Evolutionary conservation across 2,329 filamentous ascomycete species (phyloP), one percentile per base, ranked within the genome.

Genomic region (Dactylellina sp.): DNA sequence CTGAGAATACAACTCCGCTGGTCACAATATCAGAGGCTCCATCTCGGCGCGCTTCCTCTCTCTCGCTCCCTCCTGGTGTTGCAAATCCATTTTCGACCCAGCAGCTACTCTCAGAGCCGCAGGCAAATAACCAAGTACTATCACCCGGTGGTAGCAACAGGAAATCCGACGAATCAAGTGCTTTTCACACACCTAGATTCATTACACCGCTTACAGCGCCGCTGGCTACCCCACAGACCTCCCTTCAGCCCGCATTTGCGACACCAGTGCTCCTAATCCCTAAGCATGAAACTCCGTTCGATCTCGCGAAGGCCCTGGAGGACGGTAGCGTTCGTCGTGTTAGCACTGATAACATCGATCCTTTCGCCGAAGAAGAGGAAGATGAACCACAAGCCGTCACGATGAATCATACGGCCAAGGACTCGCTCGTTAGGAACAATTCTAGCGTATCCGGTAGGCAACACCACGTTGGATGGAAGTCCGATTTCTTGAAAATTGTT

Each of bases 401-500:
- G 20, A 62, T 42, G 37, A 42, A 16, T 1, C 37, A 40, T 14
- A 35, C 47, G 11, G 52, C 52, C 14, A 74, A 46, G 37, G 50
- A 61, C 42, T 25, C 55, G 37, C 20, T 66, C 12, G 49, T 53
- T n/a, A 9, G 28, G 28, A 32, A 9, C 4, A 32, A 32, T 18
- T 44, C 25, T 14, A 40, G 12, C n/a, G n/a, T 16, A n/a, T 25
- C 11, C 18, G n/a, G 22, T 11, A 4, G 49, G 22, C 28, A 32
- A 18, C 61, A 70, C 25, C 65, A 62, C 32, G 61, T 74, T 11
- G 61, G 61, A 20, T 74, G 70, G 70, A 74, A 52, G 32, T 35
- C 61, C 7, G 70, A 66, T 25, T 57, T 66, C 35, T 46, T 74
- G 37, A 57, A 22, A 6, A 20, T 55, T 7, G 55, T 55, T n/a